Percentiles rank a stretch among this genome's conserved stretches.
phyloP scores from a whole-genome alignment of 805 yeast genomes.

The Grigorovia jiainica region DNA sequence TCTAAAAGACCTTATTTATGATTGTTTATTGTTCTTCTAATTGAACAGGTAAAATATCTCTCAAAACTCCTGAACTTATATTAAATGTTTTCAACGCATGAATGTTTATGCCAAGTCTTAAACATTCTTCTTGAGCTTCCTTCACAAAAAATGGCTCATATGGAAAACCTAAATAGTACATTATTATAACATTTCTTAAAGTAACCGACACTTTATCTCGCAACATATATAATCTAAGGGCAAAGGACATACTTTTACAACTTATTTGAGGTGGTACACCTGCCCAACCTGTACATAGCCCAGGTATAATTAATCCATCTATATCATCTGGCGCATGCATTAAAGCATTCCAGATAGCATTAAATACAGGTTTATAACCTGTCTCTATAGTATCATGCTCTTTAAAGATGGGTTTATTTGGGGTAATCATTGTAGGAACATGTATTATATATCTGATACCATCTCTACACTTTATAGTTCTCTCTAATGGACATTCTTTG shows the following conservation, averaged over 20 bases:
- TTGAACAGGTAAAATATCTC: conserved; percentile 11
- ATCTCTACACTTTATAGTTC: not conserved
- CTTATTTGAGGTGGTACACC: conserved; percentile 23
- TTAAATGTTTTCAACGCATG: conserved; percentile 11
- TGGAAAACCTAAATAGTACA: conserved; percentile 19
- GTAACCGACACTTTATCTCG: conserved; percentile 13
- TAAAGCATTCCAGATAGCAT: conserved; percentile 23
- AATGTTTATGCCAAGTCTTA: conserved; percentile 11
- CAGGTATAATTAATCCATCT: conserved; percentile 23
- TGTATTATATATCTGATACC: conserved; percentile 20
- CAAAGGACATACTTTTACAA: conserved; percentile 25
- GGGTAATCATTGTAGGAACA: conserved; percentile 28
- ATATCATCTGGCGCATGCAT: conserved; percentile 13
- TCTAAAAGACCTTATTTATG: too few species aligned
- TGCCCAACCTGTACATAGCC: conserved; percentile 26
- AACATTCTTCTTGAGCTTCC: conserved; percentile 16
- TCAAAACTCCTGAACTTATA: conserved; percentile 12
- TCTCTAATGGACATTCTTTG: conserved; percentile 4
- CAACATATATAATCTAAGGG: conserved; percentile 16
- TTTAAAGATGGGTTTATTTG: conserved; percentile 13
- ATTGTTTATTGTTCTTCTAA: not conserved
- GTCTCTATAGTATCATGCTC: conserved; percentile 11
- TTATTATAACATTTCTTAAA: conserved; percentile 17
- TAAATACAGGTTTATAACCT: conserved; percentile 22
- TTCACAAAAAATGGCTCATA: conserved; percentile 15